These are phyloP conservation scores for Gastrolobium villosum DNA, from an alignment of 306 rosid species.

Conservation along the genomic window DNA sequence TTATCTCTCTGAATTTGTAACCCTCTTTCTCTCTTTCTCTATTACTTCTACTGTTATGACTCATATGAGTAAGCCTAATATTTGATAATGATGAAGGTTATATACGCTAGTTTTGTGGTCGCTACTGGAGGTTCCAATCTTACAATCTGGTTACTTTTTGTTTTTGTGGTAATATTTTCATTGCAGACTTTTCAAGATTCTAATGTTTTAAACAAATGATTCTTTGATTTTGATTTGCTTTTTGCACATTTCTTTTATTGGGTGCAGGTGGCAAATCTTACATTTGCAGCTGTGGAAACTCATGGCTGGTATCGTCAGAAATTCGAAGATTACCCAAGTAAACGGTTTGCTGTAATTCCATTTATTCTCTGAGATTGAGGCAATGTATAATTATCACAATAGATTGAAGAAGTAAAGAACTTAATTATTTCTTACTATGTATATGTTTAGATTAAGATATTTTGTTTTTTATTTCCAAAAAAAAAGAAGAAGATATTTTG, in stretches of 20 bases:
- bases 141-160: constrained; percentile 82
- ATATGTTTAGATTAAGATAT: constrained; percentile 24
- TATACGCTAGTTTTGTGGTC: constrained; percentile 77
- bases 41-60: background rate
- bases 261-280: constrained; percentile 77
- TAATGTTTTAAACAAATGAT: background rate
- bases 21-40: constrained; percentile 43
- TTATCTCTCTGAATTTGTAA: constrained; percentile 92
- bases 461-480: too few species aligned
- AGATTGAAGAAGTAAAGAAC: constrained; percentile 10
- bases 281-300: constrained; percentile 84
- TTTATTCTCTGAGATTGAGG: constrained; percentile 54
- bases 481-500: constrained; percentile 8
- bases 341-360: constrained; percentile 74
- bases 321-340: constrained; percentile 78
- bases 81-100: constrained; percentile 64
- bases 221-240: constrained; percentile 17
- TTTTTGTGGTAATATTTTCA: constrained; percentile 75
- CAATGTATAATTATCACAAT: constrained; percentile 25
- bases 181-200: constrained; percentile 28
- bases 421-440: constrained; percentile 12
- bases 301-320: constrained; percentile 82
- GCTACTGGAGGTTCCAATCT: constrained; percentile 86
- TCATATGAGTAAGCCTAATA: constrained; percentile 35
- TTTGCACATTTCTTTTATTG: constrained; percentile 20